phyloP scores from a whole-genome alignment of 306 rosid genomes.

The Comarum palustre region DNA sequence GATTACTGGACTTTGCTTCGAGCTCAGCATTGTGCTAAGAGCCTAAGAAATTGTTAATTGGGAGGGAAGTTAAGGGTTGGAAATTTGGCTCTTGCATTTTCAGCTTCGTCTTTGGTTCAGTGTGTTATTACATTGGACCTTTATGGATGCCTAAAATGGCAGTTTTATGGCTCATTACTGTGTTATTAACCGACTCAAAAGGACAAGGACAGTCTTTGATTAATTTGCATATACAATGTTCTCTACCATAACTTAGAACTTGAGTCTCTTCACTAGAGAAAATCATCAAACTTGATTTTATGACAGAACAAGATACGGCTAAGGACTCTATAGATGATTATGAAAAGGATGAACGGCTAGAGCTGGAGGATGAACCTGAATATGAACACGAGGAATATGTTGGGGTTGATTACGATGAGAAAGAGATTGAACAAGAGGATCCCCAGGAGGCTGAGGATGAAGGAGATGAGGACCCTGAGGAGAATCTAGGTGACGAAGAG shows the following conservation, averaged over 20 bases:
- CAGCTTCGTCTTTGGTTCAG: not conserved
- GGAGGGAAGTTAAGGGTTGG: not conserved
- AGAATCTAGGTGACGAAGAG: conserved; percentile 64
- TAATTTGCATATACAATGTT: conserved; percentile 12
- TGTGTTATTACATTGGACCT: not conserved
- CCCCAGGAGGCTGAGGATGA: conserved; percentile 64
- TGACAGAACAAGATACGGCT: conserved; percentile 84
- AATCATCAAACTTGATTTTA: conserved; percentile 35
- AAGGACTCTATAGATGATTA: conserved; percentile 74
- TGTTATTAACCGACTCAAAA: not conserved
- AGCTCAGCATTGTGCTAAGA: not conserved
- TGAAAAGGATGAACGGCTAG: conserved; percentile 84
- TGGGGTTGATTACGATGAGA: conserved; percentile 92
- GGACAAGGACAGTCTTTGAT: conserved; percentile 23
- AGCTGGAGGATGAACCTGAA: conserved; percentile 95
- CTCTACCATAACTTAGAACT: conserved; percentile 26
- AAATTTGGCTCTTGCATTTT: not conserved
- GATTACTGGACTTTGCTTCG: not conserved
- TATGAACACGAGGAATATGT: conserved; percentile 83
- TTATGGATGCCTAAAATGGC: not conserved
- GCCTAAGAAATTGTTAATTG: not conserved
- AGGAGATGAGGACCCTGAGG: conserved; percentile 70
- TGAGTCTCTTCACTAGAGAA: conserved; percentile 30
- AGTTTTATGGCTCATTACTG: not conserved
- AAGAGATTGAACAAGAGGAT: conserved; percentile 81